Base-by-base conservation (phyloP, 1,139 yeast species). In the Suhomyces anneliseae region DNA sequence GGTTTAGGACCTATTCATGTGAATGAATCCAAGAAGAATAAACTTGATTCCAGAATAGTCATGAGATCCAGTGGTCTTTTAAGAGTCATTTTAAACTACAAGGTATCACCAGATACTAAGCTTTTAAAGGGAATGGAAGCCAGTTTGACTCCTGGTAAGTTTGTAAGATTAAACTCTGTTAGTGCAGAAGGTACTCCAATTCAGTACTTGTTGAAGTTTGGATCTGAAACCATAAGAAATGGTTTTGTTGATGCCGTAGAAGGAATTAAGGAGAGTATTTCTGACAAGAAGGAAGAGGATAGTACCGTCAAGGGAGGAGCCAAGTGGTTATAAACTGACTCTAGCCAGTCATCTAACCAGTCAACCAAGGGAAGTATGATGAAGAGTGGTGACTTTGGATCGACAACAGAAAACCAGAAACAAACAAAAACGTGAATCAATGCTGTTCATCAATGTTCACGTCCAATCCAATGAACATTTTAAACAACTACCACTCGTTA, bases 51-150 rank as follows among this genome's bases (percentile, higher is more conserved):
- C 44, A 61, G 98, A 55, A 65, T 93, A 27, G 87, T 93, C 5
- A 92, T 95, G 97, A 82, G 99, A 62, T 85, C 96, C 4, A 89
- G 87, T 53, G 96, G 96, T 1, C 79, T 90, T 33, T 75, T 90
- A 52, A 81, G 92, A 54, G 95, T 93, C 27, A 83, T 93, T 32
- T 72, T 95, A 54, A 95, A 95, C 65, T 70, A 84, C 44, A 86
- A 90, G 19, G 70, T 95, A 34, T 71, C 76, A 1, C 68, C 76
- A 40, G 66, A 70, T 4, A 79, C 90, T 14, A 82, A 83, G 50
- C 69, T 90, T 3, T 70, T 81, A 51, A 81, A 82, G 61, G 99
- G 98, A 0, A 85, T 92, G 76, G 89, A 88, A 53, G 87, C 95
- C 39, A 90, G 97, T 26, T 70, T 90, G 55, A 69, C 79, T 4